Conservation (phyloP, 495 filamentous ascomycete species). For the Aspergillus bertholletiae region DNA sequence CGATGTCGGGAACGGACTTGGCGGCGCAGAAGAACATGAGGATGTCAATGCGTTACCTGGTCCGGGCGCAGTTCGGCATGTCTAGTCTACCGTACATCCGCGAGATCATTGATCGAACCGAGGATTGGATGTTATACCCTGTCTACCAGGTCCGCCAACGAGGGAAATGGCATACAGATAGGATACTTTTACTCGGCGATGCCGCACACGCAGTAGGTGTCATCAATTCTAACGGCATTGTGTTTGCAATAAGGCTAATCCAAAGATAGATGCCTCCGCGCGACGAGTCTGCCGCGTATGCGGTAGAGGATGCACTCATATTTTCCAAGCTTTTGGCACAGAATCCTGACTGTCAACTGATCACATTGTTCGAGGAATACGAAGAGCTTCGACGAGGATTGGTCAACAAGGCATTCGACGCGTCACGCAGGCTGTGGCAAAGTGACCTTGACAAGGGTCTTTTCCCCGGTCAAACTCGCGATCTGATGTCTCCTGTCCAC, state of each 20-base stretch:
- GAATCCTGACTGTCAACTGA: slow-evolving; percentile 11
- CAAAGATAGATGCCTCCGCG: slow-evolving; percentile 44
- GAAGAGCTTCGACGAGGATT: slow-evolving; percentile 32
- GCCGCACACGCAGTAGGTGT: slow-evolving; percentile 25
- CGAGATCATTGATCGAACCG: slow-evolving; percentile 37
- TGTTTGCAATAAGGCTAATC: neutral
- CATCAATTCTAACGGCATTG: neutral
- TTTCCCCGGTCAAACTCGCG: slow-evolving; percentile 18
- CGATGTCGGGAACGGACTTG: slow-evolving; percentile 3
- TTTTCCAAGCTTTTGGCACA: slow-evolving; percentile 34
- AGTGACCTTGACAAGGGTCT: slow-evolving; percentile 38
- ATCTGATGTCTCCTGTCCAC: slow-evolving; percentile 9
- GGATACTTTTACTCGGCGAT: slow-evolving; percentile 45
- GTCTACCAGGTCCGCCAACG: slow-evolving; percentile 42
- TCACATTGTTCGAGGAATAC: slow-evolving; percentile 37
- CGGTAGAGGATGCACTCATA: slow-evolving; percentile 48
- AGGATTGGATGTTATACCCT: slow-evolving; percentile 48
- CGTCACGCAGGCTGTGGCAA: slow-evolving; percentile 38
- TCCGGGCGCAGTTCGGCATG: slow-evolving; percentile 12
- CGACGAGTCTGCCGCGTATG: slow-evolving; percentile 46
- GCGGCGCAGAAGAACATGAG: slow-evolving; percentile 6
- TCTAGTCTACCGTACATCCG: slow-evolving; percentile 28
- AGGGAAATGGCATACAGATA: slow-evolving; percentile 40
- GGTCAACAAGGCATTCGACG: slow-evolving; percentile 41
- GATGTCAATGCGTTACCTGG: slow-evolving; percentile 11